phyloP scores from a whole-genome alignment of 306 rosid species.

The Malus sylvestris region DNA sequence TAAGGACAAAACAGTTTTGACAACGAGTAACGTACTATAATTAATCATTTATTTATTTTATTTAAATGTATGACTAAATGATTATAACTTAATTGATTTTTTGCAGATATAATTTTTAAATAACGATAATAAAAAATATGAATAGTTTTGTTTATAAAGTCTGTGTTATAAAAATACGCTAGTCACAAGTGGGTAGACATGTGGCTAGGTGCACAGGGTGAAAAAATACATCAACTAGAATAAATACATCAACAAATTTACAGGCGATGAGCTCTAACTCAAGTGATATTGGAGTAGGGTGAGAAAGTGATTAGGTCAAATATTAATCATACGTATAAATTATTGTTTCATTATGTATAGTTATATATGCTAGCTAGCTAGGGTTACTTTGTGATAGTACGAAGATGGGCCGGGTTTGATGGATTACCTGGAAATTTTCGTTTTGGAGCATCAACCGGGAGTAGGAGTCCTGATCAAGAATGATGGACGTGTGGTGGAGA shows the following conservation, averaged over 20 bases:
- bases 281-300: not conserved
- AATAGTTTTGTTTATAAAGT: no score
- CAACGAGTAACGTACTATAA: no score
- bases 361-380: not conserved
- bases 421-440: constrained; percentile 62
- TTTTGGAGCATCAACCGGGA: constrained; percentile 71
- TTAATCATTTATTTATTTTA: no score
- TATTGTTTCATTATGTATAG: not conserved
- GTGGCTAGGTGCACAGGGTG: no score
- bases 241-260: not conserved
- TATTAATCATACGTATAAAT: not conserved
- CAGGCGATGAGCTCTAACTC: not conserved
- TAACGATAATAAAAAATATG: no score
- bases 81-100: not conserved
- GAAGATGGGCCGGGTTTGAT: not conserved
- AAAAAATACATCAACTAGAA: not conserved
- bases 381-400: not conserved
- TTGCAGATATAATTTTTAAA: no score
- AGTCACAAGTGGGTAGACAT: no score
- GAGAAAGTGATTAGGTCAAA: not conserved
- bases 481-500: constrained; percentile 67
- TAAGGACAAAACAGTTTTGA: not conserved
- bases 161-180: no score
- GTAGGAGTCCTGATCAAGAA: constrained; percentile 69
- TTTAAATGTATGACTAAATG: no score